Percentiles rank a stretch among this genome's conserved stretches.
Evolutionary conservation across 192 early-diverging fungal genomes (phyloP).

Genomic region (Chytriomyces sp.): DNA sequence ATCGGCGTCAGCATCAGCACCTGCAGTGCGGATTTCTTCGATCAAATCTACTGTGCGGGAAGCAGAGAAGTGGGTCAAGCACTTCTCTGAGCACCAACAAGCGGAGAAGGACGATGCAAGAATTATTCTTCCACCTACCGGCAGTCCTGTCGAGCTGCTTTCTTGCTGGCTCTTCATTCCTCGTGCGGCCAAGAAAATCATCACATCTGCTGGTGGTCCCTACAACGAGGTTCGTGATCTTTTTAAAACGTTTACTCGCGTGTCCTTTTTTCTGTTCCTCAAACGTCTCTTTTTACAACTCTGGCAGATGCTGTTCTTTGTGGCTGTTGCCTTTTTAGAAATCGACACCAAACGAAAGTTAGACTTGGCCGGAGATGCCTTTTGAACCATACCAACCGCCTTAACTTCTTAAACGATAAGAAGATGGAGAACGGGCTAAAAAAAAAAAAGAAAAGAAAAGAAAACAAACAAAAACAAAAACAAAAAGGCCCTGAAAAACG

Average conservation of each 20-base stretch:
- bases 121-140: neutral
- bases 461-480: neutral
- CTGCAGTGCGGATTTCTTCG: neutral
- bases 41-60: neutral
- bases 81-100: neutral
- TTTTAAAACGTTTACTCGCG: too few relatives aligned
- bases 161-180: slow-evolving; percentile 9
- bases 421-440: neutral
- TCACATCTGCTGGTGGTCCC: neutral
- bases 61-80: neutral
- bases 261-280: too few relatives aligned
- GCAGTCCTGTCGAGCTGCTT: neutral
- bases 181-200: neutral
- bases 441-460: neutral
- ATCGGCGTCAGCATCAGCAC: neutral
- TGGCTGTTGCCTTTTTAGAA: too few relatives aligned
- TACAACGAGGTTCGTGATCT: neutral
- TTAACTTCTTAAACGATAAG: neutral
- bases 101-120: neutral
- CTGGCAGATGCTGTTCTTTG: too few relatives aligned
- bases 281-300: too few relatives aligned
- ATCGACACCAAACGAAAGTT: too few relatives aligned
- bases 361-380: too few relatives aligned
- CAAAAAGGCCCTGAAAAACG: too few relatives aligned
- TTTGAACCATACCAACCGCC: too few relatives aligned